phyloP scores from a whole-genome alignment of 306 rosid genomes.

The Hippophae rhamnoides region DNA sequence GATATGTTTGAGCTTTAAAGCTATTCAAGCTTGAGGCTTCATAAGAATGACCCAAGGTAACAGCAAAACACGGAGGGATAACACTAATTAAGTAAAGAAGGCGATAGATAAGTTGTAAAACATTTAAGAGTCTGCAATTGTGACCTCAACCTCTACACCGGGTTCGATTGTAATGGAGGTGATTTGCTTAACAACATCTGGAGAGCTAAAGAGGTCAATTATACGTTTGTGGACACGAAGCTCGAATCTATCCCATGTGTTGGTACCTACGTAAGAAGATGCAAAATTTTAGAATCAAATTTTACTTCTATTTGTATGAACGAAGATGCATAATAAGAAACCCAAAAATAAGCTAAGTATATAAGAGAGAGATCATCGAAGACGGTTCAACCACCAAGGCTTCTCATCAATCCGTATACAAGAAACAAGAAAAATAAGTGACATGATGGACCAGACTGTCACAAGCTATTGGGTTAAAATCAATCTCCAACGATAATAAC shows the following conservation, averaged over 20 bases:
- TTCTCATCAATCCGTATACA: not conserved
- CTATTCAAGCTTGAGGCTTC: not conserved
- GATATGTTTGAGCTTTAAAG: not conserved
- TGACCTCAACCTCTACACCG: constrained; percentile 67
- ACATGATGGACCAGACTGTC: not conserved
- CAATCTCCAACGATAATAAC: not conserved
- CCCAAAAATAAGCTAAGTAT: too few species aligned
- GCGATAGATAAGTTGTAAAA: not conserved
- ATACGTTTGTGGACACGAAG: constrained; percentile 66
- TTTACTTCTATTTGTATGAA: too few species aligned
- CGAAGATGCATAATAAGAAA: too few species aligned
- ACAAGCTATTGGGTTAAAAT: not conserved
- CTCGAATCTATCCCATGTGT: constrained; percentile 69
- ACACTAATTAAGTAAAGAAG: constrained; percentile 1
- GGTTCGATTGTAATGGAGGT: constrained; percentile 56
- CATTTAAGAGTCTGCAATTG: constrained; percentile 55
- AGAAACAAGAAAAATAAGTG: not conserved
- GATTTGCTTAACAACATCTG: constrained; percentile 60
- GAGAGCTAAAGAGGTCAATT: constrained; percentile 65
- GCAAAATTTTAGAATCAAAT: not conserved
- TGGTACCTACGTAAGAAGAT: constrained; percentile 33
- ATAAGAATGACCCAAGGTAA: not conserved
- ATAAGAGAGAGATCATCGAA: not conserved
- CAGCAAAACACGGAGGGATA: not conserved
- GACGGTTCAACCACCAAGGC: not conserved